Evolutionary conservation across 1,284 basidiomycete species (phyloP), one percentile per base, ranked within the genome.

Genomic region (Porogramme epimiltina): DNA sequence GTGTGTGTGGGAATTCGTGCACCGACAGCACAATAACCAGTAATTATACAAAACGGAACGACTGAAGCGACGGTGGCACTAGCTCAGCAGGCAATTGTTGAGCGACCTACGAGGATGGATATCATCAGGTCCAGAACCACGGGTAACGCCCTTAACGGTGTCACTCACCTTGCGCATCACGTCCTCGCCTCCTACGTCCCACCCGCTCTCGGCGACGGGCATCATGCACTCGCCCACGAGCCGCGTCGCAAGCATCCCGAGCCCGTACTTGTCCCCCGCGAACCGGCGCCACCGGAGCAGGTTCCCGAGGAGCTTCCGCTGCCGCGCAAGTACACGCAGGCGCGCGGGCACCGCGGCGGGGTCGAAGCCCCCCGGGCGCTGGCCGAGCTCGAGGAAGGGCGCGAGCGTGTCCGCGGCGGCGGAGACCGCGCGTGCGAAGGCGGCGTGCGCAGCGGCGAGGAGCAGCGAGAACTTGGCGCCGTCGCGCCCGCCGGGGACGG

Each of bases 151-250:
- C 20, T n/a, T n/a, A n/a, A 18, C n/a, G 25, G 42, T 41, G 24
- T 2, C 39, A 45, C 74, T 64, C 55, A 91, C 92, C 79, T 84
- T 84, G 44, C 72, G 72, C 53, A 84, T 77, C 54, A 85, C 73
- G 43, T 84, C 83, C 65, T 87, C 81, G 1, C 93, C 94, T 15
- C 95, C 94, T 26, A 91, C 88, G 28, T 93, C 89, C 95, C 95
- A 97, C 4, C 89, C 89, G 49, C 78, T 81, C 55, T 85, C 80
- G 4, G 93, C 82, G 18, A 92, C 76, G 1, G 83, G 83, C 42
- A 89, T 61, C 43, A 95, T 76, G 54, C 79, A 79, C 16, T 78
- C 72, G n/a, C 78, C 77, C 8, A 91, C 75, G 16, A 93, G 68
- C 52, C 75, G 76, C 16, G 72, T 77, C 15, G 85, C 77, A 40